Percentiles rank a stretch among this genome's conserved stretches.
These are phyloP conservation scores for Candida xyloterini DNA, from an alignment of 805 yeast genomes.

Conservation along the genomic window DNA sequence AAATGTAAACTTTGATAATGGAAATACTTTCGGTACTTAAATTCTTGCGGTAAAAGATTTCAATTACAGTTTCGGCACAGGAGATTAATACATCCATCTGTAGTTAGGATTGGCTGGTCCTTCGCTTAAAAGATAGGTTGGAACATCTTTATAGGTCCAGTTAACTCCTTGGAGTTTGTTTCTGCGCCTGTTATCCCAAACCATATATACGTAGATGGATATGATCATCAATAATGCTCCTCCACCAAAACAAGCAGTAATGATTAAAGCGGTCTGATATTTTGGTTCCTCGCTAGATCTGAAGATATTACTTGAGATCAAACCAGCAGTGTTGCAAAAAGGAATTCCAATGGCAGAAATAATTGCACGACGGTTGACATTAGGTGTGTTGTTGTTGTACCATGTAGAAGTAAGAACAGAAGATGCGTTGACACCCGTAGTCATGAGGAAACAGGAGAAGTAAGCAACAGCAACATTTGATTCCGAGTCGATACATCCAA, in stretches of 20 bases:
- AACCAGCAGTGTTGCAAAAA: constrained; percentile 55
- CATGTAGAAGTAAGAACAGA: constrained; percentile 49
- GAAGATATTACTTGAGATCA: constrained; percentile 51
- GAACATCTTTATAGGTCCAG: constrained; percentile 39
- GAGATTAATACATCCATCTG: constrained; percentile 15
- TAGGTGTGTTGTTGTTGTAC: constrained; percentile 49
- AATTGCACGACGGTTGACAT: constrained; percentile 44
- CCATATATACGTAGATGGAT: constrained; percentile 34
- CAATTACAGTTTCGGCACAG: background rate
- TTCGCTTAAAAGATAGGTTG: constrained; percentile 41
- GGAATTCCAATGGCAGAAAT: constrained; percentile 50
- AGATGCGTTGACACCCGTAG: constrained; percentile 46
- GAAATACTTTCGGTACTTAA: too few relatives aligned
- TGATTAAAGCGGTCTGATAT: constrained; percentile 47
- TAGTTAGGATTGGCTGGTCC: constrained; percentile 41
- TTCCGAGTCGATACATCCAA: constrained; percentile 42
- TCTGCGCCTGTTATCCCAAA: constrained; percentile 41
- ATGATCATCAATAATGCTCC: constrained; percentile 36
- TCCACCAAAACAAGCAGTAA: constrained; percentile 45
- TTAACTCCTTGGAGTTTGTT: constrained; percentile 39
- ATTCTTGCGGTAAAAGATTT: too few relatives aligned
- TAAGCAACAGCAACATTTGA: constrained; percentile 27
- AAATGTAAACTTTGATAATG: too few relatives aligned
- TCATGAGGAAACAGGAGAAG: constrained; percentile 34
- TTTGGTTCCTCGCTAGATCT: constrained; percentile 52